A percentile compares a stretch with the other conserved stretches of the same genome.
These are phyloP conservation scores for Xylaria longipes DNA, from an alignment of 495 filamentous ascomycete species.

Conservation along the genomic window DNA sequence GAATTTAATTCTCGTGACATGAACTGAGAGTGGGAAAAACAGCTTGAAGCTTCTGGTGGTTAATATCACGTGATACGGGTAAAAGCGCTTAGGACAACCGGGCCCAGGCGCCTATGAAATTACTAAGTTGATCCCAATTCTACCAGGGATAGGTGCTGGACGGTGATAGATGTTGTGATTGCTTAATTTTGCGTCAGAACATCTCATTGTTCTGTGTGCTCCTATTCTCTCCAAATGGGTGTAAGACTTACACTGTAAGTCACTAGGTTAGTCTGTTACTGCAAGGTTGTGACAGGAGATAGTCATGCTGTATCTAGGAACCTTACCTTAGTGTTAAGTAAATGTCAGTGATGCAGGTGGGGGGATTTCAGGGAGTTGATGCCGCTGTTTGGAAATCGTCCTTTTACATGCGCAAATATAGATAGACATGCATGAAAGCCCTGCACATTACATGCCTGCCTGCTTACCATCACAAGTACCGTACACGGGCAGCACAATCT, in stretches of 20 bases:
- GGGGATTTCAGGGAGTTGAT: constrained; percentile 13
- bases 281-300: not conserved
- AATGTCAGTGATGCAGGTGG: constrained; percentile 11
- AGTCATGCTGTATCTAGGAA: not conserved
- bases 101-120: not conserved
- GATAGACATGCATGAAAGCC: constrained; percentile 5
- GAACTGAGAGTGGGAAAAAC: not conserved
- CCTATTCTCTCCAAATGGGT: not conserved
- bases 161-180: too few relatives aligned
- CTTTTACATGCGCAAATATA: constrained; percentile 12
- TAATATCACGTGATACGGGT: not conserved
- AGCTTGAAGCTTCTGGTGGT: not conserved
- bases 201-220: not conserved
- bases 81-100: not conserved
- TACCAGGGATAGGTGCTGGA: not conserved
- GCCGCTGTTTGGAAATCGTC: constrained; percentile 4
- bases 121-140: constrained; percentile 12
- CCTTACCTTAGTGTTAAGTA: not conserved
- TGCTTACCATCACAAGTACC: not conserved
- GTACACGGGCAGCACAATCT: not conserved
- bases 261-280: too few relatives aligned
- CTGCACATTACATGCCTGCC: constrained; percentile 4
- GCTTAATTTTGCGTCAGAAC: too few relatives aligned
- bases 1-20: not conserved
- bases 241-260: not conserved